Evolutionary conservation across 768 basidiomycete genomes (phyloP), one percentile per base, ranked within the genome.

Genomic region (Auriculariales sp.): DNA sequence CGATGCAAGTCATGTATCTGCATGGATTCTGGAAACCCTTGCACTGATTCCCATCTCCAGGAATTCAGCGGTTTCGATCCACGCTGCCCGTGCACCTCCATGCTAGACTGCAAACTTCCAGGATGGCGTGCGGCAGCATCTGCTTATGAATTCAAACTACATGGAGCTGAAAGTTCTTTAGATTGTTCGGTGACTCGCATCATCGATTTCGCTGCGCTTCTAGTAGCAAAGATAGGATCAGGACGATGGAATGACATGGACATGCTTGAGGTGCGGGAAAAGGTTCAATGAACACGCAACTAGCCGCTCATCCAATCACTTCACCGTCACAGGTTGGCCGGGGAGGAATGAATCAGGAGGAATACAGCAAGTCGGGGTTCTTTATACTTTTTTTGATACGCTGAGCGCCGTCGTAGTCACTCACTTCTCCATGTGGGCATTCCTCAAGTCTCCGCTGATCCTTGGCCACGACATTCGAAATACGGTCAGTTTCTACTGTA

Each of bases 31-130:
- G 15, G 7, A 10, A 17, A 17, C 28, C 14, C 22, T 31, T 11
- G 27, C 32, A 30, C 39, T 22, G 27, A 15, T 3, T 32, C 27
- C 34, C 30, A 29, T 34, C n/a, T n/a, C n/a, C 53, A 66, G 64
- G 54, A 59, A 29, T 68, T 63, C 48, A 58, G 63, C 49, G 52
- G 64, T 9, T 66, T 53, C 51, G 65, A 67, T 46, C 62, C 61
- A 29, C 62, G 66, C 14, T 68, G 67, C 49, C 67, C 67, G 2
- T 68, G 67, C 56, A 59, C 57, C 4, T 52, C 49, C 9, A 55
- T 65, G 35, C 53, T 66, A 4, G 64, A 68, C 52, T 68, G 66
- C 59, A 68, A 66, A 49, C 59, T 65, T 9, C 53, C 66, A 9
- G 66, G 66, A 10, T 66, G 58, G 54, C 63, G 66, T 68, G 42